phyloP scores from a whole-genome alignment of 345 rosid genomes.

The Gossypium rotundifolium region DNA sequence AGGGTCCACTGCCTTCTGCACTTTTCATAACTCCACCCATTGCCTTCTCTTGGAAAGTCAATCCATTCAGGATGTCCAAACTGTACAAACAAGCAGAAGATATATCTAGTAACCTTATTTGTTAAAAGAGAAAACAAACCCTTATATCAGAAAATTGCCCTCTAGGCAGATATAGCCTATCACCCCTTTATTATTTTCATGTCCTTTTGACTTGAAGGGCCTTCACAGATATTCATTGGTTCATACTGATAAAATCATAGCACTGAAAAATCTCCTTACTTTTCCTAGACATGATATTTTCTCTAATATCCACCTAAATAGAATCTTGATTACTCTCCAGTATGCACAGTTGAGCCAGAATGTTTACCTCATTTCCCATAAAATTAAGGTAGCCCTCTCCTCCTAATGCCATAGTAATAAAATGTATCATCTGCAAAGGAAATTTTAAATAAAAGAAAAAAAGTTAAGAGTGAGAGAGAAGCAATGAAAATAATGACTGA shows the following conservation, averaged over 20 bases:
- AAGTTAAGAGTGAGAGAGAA: neutral
- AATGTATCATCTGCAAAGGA: conserved; percentile 63
- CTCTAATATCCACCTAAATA: neutral
- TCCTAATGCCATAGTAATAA: conserved; percentile 70
- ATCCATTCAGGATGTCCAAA: conserved; percentile 92
- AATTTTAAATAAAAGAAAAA: neutral
- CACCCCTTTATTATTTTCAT: neutral
- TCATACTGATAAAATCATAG: neutral
- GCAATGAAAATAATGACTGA: conserved; percentile 4
- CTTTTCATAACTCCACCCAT: conserved; percentile 73
- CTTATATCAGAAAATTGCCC: conserved; percentile 4
- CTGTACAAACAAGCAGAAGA: conserved; percentile 31
- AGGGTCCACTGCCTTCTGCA: conserved; percentile 74
- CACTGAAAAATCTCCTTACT: neutral
- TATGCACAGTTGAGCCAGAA: neutral
- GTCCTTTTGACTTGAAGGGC: neutral
- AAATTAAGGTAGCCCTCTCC: conserved; percentile 83
- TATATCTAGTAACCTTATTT: neutral
- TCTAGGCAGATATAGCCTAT: conserved; percentile 2
- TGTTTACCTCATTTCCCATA: conserved; percentile 77
- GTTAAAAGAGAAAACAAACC: neutral
- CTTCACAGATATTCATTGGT: neutral
- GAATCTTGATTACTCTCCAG: neutral
- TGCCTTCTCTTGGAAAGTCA: conserved; percentile 85
- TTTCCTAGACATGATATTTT: neutral